Percentiles rank a stretch among this genome's conserved stretches.
Evolutionary conservation across 306 rosid genomes (phyloP).

Genomic region (Glycine soja): DNA sequence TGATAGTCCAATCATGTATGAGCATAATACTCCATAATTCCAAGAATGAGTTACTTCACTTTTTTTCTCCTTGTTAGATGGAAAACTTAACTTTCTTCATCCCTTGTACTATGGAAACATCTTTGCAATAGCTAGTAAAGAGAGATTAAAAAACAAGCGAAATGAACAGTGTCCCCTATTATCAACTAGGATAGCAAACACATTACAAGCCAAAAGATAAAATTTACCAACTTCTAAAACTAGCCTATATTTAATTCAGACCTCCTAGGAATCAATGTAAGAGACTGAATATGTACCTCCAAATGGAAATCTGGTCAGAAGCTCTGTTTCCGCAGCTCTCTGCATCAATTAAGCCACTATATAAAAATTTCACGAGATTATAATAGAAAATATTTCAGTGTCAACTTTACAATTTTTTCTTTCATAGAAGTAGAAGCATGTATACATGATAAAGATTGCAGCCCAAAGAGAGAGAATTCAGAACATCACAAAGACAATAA

Average conservation of each 20-base stretch:
- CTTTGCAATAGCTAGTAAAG: not conserved
- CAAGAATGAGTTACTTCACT: constrained; percentile 20
- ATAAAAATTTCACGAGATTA: constrained; percentile 41
- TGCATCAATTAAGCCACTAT: constrained; percentile 49
- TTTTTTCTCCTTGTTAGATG: not conserved
- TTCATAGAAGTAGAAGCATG: constrained; percentile 13
- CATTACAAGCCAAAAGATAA: constrained; percentile 10
- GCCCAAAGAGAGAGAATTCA: constrained; percentile 1
- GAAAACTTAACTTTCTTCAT: constrained; percentile 3
- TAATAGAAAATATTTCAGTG: constrained; percentile 26
- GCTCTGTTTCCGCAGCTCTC: constrained; percentile 96
- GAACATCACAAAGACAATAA: constrained; percentile 4
- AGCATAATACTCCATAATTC: not conserved
- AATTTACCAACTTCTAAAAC: not conserved
- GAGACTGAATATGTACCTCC: constrained; percentile 69
- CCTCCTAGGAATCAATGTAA: constrained; percentile 9
- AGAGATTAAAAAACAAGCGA: too few species aligned
- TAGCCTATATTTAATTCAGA: too few species aligned
- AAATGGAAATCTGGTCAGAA: constrained; percentile 73
- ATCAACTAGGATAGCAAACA: not conserved
- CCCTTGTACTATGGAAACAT: constrained; percentile 12
- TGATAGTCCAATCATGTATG: constrained; percentile 11
- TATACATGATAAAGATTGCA: not conserved
- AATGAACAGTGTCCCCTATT: too few species aligned
- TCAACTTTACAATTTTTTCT: not conserved